Evolutionary conservation across 2,329 filamentous ascomycete species (phyloP).

Genomic region (Zarea fungicola): DNA sequence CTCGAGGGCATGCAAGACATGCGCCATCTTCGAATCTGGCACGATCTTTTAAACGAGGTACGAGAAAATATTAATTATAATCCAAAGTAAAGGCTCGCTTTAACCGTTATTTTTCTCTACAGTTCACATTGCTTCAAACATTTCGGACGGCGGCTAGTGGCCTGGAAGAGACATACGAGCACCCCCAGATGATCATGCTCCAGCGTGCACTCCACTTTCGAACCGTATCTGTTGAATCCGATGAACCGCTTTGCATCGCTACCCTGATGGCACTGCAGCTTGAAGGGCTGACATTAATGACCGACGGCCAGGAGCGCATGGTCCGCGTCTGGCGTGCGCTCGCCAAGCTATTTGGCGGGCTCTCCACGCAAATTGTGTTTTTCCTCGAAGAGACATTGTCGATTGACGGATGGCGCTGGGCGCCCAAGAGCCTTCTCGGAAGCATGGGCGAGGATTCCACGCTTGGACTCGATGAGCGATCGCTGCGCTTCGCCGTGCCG

Average conservation of each 20-base stretch:
- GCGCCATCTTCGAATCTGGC: conserved; percentile 18
- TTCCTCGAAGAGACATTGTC: conserved; percentile 19
- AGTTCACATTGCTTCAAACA: conserved; percentile 18
- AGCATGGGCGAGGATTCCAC: conserved; percentile 16
- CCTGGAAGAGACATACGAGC: background rate
- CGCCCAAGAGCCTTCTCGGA: conserved; percentile 19
- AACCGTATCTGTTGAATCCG: conserved; percentile 24
- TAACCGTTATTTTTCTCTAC: too few species aligned
- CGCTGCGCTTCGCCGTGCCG: conserved; percentile 13
- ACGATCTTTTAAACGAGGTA: conserved; percentile 19
- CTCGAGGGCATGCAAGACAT: conserved; percentile 12
- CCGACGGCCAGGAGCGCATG: conserved; percentile 19
- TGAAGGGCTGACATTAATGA: conserved; percentile 12
- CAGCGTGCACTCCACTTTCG: conserved; percentile 23
- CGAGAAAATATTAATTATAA: too few species aligned
- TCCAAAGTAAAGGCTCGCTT: too few species aligned
- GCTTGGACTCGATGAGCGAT: conserved; percentile 16
- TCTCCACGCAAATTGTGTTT: conserved; percentile 21
- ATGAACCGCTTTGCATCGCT: conserved; percentile 26
- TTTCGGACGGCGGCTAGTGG: background rate
- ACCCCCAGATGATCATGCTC: conserved; percentile 15
- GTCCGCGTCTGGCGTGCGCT: conserved; percentile 20
- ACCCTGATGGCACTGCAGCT: conserved; percentile 24
- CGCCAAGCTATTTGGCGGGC: conserved; percentile 13
- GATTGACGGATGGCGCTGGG: conserved; percentile 24